These are phyloP conservation scores for Aspergillus asperescens DNA, from an alignment of 495 filamentous ascomycete species.

Conservation along the genomic window DNA sequence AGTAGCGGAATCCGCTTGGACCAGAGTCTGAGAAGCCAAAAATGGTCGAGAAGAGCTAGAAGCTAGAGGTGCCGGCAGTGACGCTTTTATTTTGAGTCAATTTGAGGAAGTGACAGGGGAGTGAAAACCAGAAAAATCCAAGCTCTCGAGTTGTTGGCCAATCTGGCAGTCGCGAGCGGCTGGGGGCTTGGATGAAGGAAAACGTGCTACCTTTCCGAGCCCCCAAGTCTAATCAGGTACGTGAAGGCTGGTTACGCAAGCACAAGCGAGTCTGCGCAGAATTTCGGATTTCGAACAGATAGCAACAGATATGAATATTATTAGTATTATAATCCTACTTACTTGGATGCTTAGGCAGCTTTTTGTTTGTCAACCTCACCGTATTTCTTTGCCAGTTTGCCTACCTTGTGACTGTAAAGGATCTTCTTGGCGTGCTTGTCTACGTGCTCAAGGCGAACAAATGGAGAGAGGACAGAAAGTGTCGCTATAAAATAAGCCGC, in stretches of 20 bases:
- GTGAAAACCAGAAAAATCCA: not conserved
- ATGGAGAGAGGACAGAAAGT: no score
- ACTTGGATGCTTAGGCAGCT: no score
- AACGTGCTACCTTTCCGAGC: slow-evolving; percentile 1
- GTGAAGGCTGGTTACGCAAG: no score
- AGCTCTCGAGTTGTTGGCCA: not conserved
- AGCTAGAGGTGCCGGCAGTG: not conserved
- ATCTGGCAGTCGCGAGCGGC: not conserved
- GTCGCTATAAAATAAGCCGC: no score
- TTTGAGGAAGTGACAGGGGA: not conserved
- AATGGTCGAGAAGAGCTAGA: not conserved
- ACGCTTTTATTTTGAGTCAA: not conserved
- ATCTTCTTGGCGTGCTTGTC: no score
- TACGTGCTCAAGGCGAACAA: no score
- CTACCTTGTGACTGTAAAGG: no score
- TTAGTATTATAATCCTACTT: no score
- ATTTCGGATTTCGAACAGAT: no score
- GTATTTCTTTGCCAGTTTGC: no score
- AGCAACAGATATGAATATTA: no score
- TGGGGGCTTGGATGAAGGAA: not conserved
- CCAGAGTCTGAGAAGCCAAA: not conserved
- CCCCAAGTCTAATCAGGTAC: not conserved
- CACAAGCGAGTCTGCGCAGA: no score
- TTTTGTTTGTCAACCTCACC: not conserved
- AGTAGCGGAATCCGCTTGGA: not conserved